Evolutionary conservation across 352 stramenopile genomes (phyloP), one percentile per base, ranked within the genome.

Genomic region (Phytophthora idaei): DNA sequence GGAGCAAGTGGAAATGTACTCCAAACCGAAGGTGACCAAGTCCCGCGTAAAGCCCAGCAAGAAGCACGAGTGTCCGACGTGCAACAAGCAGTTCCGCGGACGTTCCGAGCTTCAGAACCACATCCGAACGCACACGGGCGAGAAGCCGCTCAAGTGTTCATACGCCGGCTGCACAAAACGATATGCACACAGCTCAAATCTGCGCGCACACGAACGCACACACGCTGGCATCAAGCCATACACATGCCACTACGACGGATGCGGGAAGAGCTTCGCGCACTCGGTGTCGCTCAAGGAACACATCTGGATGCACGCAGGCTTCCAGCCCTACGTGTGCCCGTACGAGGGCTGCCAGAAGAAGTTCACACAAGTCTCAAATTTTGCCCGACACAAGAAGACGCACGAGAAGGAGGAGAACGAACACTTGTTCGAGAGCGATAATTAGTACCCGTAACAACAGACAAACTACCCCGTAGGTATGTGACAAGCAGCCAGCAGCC

Each of bases 271-370:
- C 36, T 98, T 98, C 54, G 90, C 90, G 12, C 90, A 97, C 72
- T 96, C 85, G 25, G 91, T 94, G 42, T 97, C 93, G 50, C 73
- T 98, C 14, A 97, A 94, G 60, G 93, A 97, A 63, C 92, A 98
- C 74, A 96, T 97, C 41, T 94, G 90, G 81, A 96, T 95, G 77
- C 92, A 98, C 63, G 90, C 86, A 0, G 89, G 88, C 29, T 90
- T 96, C 67, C 89, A 97, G 71, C 92, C 92, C 27, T 97, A 96
- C 71, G 85, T 95, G 59, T 98, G 92, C 87, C 90, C 86, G 29
- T 96, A 92, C 45, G 81, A 92, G 55, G 89, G 84, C 45, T 98
- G 92, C 53, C 79, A 90, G 59, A 97, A 97, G 74, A 90, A 88
- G 54, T 98, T 98, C 46, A 95, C 90, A 57, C 90, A 97, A 46